Conservation (phyloP, 2,329 filamentous ascomycete genomes). For the Calonectria pauciramosa region DNA sequence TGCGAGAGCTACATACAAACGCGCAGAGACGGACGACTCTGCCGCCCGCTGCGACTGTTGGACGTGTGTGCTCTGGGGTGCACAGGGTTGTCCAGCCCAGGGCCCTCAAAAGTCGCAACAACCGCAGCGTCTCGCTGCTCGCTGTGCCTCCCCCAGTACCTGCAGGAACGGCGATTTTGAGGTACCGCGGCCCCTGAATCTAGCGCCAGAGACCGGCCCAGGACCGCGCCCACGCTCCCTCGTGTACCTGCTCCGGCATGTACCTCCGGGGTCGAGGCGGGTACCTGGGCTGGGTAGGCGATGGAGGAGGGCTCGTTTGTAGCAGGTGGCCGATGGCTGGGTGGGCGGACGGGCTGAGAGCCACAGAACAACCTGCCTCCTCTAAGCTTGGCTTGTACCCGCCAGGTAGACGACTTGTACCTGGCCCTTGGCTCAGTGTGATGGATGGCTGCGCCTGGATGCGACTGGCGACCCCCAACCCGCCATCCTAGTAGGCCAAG, state of each 20-base stretch:
- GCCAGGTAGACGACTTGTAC: not conserved
- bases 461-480: not conserved
- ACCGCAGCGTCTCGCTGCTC: not conserved
- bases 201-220: constrained; percentile 25
- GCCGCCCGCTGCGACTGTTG: not conserved
- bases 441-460: not conserved
- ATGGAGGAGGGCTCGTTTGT: constrained; percentile 16
- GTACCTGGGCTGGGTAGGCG: constrained; percentile 20
- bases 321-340: constrained; percentile 17
- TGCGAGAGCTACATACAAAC: not conserved
- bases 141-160: constrained; percentile 36
- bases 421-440: not conserved
- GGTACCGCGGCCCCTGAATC: constrained; percentile 40
- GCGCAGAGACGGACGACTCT: not conserved
- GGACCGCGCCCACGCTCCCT: constrained; percentile 27
- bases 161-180: constrained; percentile 48
- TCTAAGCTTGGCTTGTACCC: not conserved
- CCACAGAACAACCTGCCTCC: not conserved
- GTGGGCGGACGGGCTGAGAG: constrained; percentile 10
- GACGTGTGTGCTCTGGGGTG: not conserved
- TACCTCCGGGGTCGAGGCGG: constrained; percentile 6
- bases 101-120: constrained; percentile 4
- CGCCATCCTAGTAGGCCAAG: constrained; percentile 1
- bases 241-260: constrained; percentile 30
- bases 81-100: not conserved